Evolutionary conservation across 805 yeast genomes (phyloP).

Genomic region (Wickerhamomyces bovis): DNA sequence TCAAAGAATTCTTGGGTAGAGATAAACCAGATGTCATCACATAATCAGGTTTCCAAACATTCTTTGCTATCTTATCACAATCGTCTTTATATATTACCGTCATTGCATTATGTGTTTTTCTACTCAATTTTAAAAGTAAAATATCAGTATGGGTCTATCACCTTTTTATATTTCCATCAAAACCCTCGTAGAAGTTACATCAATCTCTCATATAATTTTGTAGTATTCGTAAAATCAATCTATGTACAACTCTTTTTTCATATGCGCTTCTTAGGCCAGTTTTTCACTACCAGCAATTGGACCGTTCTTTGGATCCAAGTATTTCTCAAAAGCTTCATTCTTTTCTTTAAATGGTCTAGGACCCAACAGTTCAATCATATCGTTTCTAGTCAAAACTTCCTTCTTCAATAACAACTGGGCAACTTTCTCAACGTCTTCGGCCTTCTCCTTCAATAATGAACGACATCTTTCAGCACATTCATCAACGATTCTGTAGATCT

Average conservation of each 20-base stretch:
- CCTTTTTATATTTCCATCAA: too few species aligned
- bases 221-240: background rate
- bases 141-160: background rate
- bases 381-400: conserved; percentile 78
- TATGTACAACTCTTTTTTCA: background rate
- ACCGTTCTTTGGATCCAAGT: conserved; percentile 32
- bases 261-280: background rate
- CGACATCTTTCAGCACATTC: conserved; percentile 61
- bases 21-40: conserved; percentile 89
- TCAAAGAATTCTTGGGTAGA: conserved; percentile 70
- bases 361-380: conserved; percentile 71
- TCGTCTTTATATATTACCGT: background rate
- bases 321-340: conserved; percentile 87
- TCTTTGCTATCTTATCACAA: background rate
- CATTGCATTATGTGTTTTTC: background rate
- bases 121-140: too few species aligned
- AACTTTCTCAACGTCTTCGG: conserved; percentile 56
- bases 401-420: conserved; percentile 67
- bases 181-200: too few species aligned
- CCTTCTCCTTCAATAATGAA: conserved; percentile 49
- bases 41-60: too few species aligned
- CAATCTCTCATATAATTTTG: background rate
- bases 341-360: conserved; percentile 68
- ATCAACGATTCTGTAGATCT: conserved; percentile 59
- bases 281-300: background rate